phyloP scores from a whole-genome alignment of 192 early-diverging fungal genomes.

The Coemansia pectinata region DNA sequence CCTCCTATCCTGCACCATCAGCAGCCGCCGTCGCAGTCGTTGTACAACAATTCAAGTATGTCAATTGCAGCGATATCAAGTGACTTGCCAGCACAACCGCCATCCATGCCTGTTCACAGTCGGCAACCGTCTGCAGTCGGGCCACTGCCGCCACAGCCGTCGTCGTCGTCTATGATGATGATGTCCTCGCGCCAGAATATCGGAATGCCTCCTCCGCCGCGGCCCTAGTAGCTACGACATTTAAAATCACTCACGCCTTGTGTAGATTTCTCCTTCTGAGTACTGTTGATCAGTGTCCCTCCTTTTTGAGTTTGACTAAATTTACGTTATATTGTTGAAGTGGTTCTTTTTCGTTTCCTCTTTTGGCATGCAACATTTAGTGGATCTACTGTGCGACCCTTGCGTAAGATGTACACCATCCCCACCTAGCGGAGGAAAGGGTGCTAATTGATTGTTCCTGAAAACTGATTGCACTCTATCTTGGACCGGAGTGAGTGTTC shows the following conservation, averaged over 20 bases:
- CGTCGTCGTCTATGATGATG: not conserved
- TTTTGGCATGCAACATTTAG: not conserved
- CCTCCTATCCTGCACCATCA: not conserved
- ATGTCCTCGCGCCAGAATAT: constrained; percentile 4
- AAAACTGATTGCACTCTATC: too few relatives aligned
- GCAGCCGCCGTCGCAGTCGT: not conserved
- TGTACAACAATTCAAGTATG: not conserved
- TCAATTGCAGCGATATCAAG: not conserved
- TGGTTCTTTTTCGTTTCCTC: not conserved
- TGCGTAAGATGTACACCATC: not conserved
- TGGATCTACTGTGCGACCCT: not conserved
- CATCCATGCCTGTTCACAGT: not conserved
- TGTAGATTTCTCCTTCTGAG: not conserved
- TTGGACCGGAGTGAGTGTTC: not conserved
- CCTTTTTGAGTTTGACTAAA: not conserved
- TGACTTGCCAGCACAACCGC: constrained; percentile 8
- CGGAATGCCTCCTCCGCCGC: constrained; percentile 13
- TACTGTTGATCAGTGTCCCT: not conserved
- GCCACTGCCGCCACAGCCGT: not conserved
- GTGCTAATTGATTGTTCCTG: not conserved
- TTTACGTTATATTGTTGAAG: not conserved
- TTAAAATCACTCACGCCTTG: not conserved
- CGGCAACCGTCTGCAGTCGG: not conserved
- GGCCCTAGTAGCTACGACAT: not conserved
- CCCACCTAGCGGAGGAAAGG: not conserved